Base-by-base conservation (phyloP, 495 filamentous ascomycete species). In the Thozetella sp. region DNA sequence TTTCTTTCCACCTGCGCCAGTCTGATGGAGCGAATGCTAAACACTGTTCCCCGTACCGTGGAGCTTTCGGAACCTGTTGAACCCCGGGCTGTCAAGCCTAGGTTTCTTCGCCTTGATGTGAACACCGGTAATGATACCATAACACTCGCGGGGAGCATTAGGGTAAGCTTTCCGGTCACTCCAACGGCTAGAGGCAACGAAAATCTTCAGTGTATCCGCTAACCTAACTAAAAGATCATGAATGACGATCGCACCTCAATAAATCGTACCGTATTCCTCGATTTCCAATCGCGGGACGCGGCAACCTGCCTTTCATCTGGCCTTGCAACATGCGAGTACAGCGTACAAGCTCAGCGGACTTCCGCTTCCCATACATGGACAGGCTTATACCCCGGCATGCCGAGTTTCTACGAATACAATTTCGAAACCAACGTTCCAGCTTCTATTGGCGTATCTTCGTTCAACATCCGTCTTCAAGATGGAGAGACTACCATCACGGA, bases 21-120 rank as follows among this genome's bases (percentile, higher is more conserved):
- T 2, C n/a, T 59, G 19, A n/a, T 59, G 22, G 51, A 63, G 25
- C 53, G 59, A 23, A 61, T 61, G 59, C 20, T 61, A 15, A 61
- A 61, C 22, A 61, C 59, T 2, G 59, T 61, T 27, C 59, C 59
- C 9, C 2, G 22, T 10, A 34, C n/a, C 13, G 59, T 61, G 9
- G 30, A 56, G 3, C 46, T 61, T 4, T 56, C 53, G 23, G 59
- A 61, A 4, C 17, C 56, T 6, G 53, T 61, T 30, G 2, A 54
- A 2, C 59, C 59, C 6, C 17, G 34, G 3, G 13, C 53, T 19
- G 22, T 61, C 17, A 61, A 56, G 45, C 59, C 59, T 1, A 51
- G 48, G n/a, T 24, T 22, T 3, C 25, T 61, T 2, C 19, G 17
- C 9, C 19, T 61, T 22, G 22, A 54, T 6, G 12, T 51, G 13